Base-by-base conservation (phyloP, 805 yeast species). In the Ogataea zsoltii region DNA sequence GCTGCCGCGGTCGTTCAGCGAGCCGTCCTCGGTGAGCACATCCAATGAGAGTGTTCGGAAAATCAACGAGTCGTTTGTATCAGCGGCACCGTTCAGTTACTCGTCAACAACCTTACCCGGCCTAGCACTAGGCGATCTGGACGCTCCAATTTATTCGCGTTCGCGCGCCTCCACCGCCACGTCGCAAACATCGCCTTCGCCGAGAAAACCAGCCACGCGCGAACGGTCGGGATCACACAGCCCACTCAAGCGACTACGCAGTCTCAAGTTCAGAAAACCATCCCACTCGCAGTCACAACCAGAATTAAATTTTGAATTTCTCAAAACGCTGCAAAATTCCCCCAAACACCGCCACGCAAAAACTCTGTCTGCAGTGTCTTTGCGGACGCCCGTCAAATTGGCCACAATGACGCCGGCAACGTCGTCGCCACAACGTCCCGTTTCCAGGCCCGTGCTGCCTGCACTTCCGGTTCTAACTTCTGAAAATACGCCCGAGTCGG, bases 221-320 rank as follows among this genome's bases (percentile, higher is more conserved):
- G 34, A 44, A 21, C 28, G 50, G 19, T 54, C 60, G 5, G 33
- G 42, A 6, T 58, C 63, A 1, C 50, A 46, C 33, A 60, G 65
- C 38, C 66, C 66, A 12, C 41, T 63, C 18, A 62, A 63, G 39
- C 43, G 60, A 30, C 38, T 63, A 16, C 50, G 48, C 37, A 52
- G 60, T 33, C 51, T 61, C 23, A 57, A 57, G 39, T 56, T 60
- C 44, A 49, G 35, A 21, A 52, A 33, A 42, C 40, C 42, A 11
- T 21, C 46, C 5, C 51, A 53, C 42, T 51, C 56, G 17, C 54
- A 51, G 15, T 49, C 55, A 19, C 57, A 49, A 21, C 56, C 57
- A 6, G 63, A 62, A 29, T 45, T 62, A 10, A 62, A 62, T 35
- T 54, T 64, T 30, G 63, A 62, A 31, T 52, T 57, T 31, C 41